A percentile compares a stretch with the other conserved stretches of the same genome.
These are phyloP conservation scores for Sphaerulina vaccinii DNA, from an alignment of 2,329 filamentous ascomycete species.

Conservation along the genomic window DNA sequence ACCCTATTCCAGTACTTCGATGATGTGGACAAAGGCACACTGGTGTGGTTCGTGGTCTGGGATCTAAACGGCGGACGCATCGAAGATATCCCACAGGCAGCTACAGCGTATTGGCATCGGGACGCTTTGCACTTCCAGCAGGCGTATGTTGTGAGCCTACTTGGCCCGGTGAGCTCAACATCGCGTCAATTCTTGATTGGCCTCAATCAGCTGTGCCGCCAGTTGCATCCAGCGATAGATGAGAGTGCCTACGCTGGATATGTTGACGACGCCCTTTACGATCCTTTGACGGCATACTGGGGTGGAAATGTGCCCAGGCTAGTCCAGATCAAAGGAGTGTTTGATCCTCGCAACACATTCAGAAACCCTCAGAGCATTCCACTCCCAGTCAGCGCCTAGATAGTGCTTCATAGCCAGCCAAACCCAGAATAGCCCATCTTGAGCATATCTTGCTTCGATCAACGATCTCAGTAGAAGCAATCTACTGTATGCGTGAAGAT, in stretches of 20 bases:
- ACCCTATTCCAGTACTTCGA: constrained; percentile 27
- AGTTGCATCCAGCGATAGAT: constrained; percentile 16
- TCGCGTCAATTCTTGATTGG: constrained; percentile 20
- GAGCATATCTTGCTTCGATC: too few species aligned
- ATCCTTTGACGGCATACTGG: constrained; percentile 35
- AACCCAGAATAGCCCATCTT: too few species aligned
- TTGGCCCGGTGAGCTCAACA: constrained; percentile 6
- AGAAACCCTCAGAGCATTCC: constrained; percentile 26
- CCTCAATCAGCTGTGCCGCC: constrained; percentile 17
- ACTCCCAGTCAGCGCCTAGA: constrained; percentile 4
- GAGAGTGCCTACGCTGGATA: constrained; percentile 26
- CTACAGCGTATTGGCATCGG: constrained; percentile 25
- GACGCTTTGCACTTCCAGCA: constrained; percentile 26
- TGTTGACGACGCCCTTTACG: constrained; percentile 33
- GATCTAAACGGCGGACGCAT: constrained; percentile 24
- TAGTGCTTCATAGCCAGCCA: not conserved
- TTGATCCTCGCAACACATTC: constrained; percentile 35
- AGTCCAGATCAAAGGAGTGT: constrained; percentile 34
- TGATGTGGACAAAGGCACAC: constrained; percentile 13
- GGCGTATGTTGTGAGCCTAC: constrained; percentile 19
- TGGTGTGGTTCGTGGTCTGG: constrained; percentile 25
- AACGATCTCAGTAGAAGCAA: too few species aligned
- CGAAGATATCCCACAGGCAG: constrained; percentile 19
- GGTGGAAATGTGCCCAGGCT: constrained; percentile 33
- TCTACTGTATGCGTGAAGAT: too few species aligned